Evolutionary conservation across 208 protist genomes (phyloP).

Genomic region (Leishmania major): DNA sequence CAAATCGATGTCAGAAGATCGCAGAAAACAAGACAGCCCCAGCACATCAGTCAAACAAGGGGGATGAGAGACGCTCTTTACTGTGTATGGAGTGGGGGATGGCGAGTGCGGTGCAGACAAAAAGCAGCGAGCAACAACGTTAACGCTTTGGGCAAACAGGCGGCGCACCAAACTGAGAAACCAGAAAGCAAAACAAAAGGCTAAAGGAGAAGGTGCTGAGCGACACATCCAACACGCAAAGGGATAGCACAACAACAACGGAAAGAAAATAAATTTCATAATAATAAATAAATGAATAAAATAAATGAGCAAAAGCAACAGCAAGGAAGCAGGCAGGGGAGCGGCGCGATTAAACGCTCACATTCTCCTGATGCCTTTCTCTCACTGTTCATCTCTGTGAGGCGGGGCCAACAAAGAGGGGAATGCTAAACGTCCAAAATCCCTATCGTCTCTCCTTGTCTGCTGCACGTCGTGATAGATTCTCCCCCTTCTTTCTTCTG

Average conservation of each 20-base stretch:
- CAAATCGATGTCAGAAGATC: neutral
- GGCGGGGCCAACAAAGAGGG: neutral
- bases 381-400: neutral
- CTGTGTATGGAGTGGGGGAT: neutral
- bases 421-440: neutral
- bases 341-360: neutral
- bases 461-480: neutral
- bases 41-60: neutral
- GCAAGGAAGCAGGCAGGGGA: neutral
- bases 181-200: neutral
- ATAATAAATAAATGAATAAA: neutral
- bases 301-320: neutral
- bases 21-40: neutral
- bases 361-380: neutral
- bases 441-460: neutral
- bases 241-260: neutral
- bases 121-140: neutral
- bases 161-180: neutral
- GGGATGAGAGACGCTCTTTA: no score
- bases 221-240: neutral
- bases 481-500: neutral
- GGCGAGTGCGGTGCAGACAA: neutral
- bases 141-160: neutral
- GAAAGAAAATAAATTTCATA: neutral
- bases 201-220: neutral